Conservation (phyloP, 345 rosid genomes). For the Orychophragmus violaceus region DNA sequence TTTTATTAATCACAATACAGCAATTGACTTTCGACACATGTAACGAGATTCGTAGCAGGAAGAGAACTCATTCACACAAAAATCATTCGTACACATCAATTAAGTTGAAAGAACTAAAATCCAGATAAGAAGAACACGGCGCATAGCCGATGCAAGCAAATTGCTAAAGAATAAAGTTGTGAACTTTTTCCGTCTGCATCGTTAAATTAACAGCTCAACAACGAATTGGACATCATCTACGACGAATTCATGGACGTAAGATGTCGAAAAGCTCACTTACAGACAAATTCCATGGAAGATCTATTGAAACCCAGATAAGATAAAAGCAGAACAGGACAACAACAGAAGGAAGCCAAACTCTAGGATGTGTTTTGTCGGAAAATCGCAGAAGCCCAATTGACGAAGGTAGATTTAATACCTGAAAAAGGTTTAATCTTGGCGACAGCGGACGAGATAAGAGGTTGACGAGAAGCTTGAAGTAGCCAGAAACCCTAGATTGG, state of each 20-base stretch:
- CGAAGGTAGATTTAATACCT: slow-evolving; percentile 8
- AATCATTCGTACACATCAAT: background rate
- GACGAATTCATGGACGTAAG: background rate
- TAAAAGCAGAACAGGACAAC: slow-evolving; percentile 9
- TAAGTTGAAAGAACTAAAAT: background rate
- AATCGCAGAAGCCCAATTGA: background rate
- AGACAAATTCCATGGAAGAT: slow-evolving; percentile 9
- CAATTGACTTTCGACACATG: background rate
- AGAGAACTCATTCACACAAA: slow-evolving; percentile 1
- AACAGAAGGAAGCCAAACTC: background rate
- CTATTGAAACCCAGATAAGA: slow-evolving; percentile 3
- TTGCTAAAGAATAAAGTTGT: background rate
- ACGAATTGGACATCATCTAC: background rate
- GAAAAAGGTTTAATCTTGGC: slow-evolving; percentile 4
- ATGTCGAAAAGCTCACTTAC: background rate
- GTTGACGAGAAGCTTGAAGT: slow-evolving; percentile 6
- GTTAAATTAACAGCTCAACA: background rate
- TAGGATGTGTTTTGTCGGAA: slow-evolving; percentile 2
- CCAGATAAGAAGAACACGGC: background rate
- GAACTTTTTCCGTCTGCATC: background rate
- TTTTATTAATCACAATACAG: background rate
- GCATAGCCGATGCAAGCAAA: background rate
- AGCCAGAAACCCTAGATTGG: slow-evolving; percentile 26
- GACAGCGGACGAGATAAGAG: slow-evolving; percentile 14
- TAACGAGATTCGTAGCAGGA: background rate